These are phyloP conservation scores for Pelargonium myrrhifolium DNA, from an alignment of 441 rosid species.

Conservation along the genomic window DNA sequence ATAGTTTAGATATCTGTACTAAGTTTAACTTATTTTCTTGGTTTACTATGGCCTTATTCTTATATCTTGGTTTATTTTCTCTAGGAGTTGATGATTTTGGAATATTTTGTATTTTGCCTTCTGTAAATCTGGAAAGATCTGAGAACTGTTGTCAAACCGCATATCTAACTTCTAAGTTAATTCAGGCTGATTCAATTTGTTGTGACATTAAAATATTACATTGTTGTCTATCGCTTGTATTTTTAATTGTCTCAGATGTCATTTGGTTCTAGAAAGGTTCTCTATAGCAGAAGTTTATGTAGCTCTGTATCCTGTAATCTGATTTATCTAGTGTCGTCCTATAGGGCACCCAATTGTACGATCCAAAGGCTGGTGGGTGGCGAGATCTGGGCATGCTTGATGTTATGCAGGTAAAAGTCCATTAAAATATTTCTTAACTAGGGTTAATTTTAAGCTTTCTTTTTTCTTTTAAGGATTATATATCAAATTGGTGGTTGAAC, in stretches of 20 bases:
- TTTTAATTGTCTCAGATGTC: conserved; percentile 2
- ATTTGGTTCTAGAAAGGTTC: not conserved
- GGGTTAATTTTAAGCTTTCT: not conserved
- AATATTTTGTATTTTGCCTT: not conserved
- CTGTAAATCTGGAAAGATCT: not conserved
- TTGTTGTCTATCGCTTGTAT: not conserved
- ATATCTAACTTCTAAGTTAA: not conserved
- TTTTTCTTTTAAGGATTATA: not conserved
- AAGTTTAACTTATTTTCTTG: not conserved
- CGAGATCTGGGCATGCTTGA: conserved; percentile 97
- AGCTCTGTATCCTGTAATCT: conserved; percentile 11
- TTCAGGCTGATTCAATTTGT: conserved; percentile 2
- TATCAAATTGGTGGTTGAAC: too few relatives aligned
- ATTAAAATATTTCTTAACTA: conserved; percentile 5
- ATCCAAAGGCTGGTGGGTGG: conserved; percentile 99
- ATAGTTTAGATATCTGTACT: not conserved
- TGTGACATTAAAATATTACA: not conserved
- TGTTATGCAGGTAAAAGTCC: conserved; percentile 83
- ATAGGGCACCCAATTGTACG: conserved; percentile 95
- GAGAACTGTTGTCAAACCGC: conserved; percentile 1
- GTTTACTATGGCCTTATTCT: not conserved
- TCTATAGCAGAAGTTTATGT: conserved; percentile 5
- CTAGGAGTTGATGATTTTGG: not conserved
- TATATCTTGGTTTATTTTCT: not conserved
- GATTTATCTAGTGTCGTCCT: conserved; percentile 19